These are phyloP conservation scores for Salinomyces thailandicus DNA, from an alignment of 2,329 filamentous ascomycete genomes.

Conservation along the genomic window DNA sequence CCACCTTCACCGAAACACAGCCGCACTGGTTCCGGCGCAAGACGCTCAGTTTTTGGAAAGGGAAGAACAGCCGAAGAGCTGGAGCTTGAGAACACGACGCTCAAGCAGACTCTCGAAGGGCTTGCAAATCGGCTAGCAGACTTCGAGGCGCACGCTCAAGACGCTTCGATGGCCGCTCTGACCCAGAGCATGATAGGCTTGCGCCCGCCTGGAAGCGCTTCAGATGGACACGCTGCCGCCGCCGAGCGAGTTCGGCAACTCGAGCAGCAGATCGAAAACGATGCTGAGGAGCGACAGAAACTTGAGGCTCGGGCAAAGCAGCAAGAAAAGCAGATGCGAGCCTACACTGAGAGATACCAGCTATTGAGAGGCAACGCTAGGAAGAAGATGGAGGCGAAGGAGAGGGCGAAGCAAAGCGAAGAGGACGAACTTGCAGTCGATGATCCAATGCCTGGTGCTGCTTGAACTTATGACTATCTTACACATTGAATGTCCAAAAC, in stretches of 20 bases:
- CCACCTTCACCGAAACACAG: constrained; percentile 31
- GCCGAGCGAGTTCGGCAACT: constrained; percentile 33
- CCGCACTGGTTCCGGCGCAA: constrained; percentile 24
- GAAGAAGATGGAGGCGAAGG: constrained; percentile 6
- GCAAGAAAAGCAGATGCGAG: constrained; percentile 52
- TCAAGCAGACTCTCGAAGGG: constrained; percentile 78
- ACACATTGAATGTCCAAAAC: no score
- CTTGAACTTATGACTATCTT: no score
- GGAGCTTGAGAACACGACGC: constrained; percentile 72
- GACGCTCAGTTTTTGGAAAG: constrained; percentile 16
- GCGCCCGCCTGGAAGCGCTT: constrained; percentile 20
- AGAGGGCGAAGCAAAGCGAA: constrained; percentile 3
- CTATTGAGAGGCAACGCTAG: constrained; percentile 54
- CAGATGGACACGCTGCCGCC: constrained; percentile 40
- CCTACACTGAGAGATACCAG: constrained; percentile 58
- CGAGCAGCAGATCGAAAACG: constrained; percentile 52
- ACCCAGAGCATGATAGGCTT: constrained; percentile 62
- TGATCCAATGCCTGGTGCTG: neutral
- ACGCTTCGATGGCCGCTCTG: constrained; percentile 59
- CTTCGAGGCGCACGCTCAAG: constrained; percentile 87
- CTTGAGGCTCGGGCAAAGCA: constrained; percentile 52
- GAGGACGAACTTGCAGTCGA: neutral
- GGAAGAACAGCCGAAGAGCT: constrained; percentile 77
- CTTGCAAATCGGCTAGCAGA: constrained; percentile 79
- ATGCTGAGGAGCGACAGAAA: constrained; percentile 50